Conservation (phyloP, 2,329 filamentous ascomycete genomes). For the Ilyonectria sp. region DNA sequence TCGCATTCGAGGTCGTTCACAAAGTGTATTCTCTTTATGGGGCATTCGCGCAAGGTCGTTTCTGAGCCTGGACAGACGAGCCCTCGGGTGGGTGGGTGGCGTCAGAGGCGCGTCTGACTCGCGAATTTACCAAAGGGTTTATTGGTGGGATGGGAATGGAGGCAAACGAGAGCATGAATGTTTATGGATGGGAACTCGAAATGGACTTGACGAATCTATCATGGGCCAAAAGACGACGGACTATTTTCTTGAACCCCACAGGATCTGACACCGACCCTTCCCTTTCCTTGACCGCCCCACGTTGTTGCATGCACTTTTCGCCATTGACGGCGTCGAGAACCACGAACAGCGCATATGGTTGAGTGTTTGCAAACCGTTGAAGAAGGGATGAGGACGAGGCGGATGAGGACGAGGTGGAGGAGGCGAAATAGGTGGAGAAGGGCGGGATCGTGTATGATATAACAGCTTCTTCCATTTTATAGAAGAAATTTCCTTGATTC, state of each 20-base stretch:
- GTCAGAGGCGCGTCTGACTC: constrained; percentile 31
- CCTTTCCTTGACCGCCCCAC: constrained; percentile 1
- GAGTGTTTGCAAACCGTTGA: constrained; percentile 19
- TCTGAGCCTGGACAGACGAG: constrained; percentile 32
- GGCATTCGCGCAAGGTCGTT: constrained; percentile 32
- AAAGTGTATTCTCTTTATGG: constrained; percentile 34
- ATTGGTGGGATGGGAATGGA: constrained; percentile 40
- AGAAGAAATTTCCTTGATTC: constrained; percentile 25
- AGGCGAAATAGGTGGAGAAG: not conserved
- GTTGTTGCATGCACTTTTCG: constrained; percentile 9
- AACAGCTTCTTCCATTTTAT: constrained; percentile 22
- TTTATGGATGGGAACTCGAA: constrained; percentile 44
- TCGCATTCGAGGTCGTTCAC: constrained; percentile 33
- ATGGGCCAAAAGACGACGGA: constrained; percentile 48
- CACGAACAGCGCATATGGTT: constrained; percentile 3
- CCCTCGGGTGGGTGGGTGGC: constrained; percentile 32
- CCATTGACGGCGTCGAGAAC: constrained; percentile 1
- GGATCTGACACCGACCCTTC: constrained; percentile 23
- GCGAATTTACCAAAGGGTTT: constrained; percentile 39
- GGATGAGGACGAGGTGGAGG: constrained; percentile 9
- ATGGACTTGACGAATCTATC: constrained; percentile 47
- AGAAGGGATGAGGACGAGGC: constrained; percentile 11
- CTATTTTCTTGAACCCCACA: constrained; percentile 36
- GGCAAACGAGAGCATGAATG: constrained; percentile 46
- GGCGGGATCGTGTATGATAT: constrained; percentile 33